Evolutionary conservation across 495 filamentous ascomycete genomes (phyloP), one percentile per base, ranked within the genome.

Genomic region (Aspergillus biplanus): DNA sequence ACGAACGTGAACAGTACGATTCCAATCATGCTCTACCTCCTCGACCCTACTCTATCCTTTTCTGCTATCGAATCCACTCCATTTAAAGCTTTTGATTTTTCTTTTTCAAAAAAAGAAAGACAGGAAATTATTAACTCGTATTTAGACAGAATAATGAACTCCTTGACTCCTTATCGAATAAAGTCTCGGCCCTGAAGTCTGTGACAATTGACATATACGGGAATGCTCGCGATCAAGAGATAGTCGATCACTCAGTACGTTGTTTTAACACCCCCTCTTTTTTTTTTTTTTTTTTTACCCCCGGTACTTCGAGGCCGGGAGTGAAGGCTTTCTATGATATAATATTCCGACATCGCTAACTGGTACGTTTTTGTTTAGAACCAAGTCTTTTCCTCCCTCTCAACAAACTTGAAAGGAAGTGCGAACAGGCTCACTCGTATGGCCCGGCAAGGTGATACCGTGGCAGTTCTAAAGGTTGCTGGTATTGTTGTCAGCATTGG

Each of bases 191-290:
- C 37, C 85, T 99, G 56, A 93, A 93, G 69, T 89, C 89, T 66
- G 92, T 99, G n/a, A 99, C 95, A n/a, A 87, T 97, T 49, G 92
- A 98, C 78, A 99, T 99, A 73, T 96, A 97, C 79, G 93, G 97
- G 78, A 90, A 93, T 71, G 95, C 95, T 44, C 85, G 91, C 44
- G 86, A 89, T 69, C 93, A 97, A 70, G 86, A 89, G 56, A 83
- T 95, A 33, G 90, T 99, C 61, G 92, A 98, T 73, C 84, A 86
- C 67, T 92, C 91, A 48, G 92, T 96, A 85, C 16, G 86, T 78
- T 56, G 21, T 5, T 64, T 59, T 39, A 46, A 46, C 55, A 18
- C 18, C 34, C 59, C 16, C 21, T 50, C 33, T 58, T 2, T 55
- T 56, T 50, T 42, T 1, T 42, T 7, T n/a, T 37, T 50, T 44